phyloP scores from a whole-genome alignment of 2,329 filamentous ascomycete species.

The Fusarium brachygibbosum region DNA sequence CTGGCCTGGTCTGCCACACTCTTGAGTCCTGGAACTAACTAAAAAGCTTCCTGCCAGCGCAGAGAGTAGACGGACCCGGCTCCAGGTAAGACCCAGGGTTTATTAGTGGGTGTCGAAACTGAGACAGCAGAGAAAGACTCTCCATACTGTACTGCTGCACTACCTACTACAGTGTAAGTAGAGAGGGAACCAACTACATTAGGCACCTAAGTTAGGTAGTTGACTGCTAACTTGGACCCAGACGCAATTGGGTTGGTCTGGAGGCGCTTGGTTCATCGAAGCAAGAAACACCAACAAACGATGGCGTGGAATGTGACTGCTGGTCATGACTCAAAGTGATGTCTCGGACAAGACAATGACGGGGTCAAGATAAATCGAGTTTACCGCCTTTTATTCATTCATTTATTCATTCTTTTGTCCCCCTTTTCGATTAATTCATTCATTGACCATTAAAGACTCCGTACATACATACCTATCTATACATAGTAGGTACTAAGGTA shows the following conservation, averaged over 20 bases:
- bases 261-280: slow-evolving; percentile 31
- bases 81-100: slow-evolving; percentile 29
- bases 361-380: slow-evolving; percentile 14
- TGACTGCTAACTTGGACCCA: slow-evolving; percentile 2
- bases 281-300: slow-evolving; percentile 34
- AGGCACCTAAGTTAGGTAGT: neutral
- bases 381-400: slow-evolving; percentile 24
- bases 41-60: slow-evolving; percentile 8
- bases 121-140: slow-evolving; percentile 6
- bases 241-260: slow-evolving; percentile 47
- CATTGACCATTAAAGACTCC: neutral
- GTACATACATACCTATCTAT: neutral
- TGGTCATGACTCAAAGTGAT: slow-evolving; percentile 47
- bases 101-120: slow-evolving; percentile 28
- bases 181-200: neutral
- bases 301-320: slow-evolving; percentile 49
- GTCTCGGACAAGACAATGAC: slow-evolving; percentile 35
- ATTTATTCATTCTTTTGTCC: slow-evolving; percentile 7
- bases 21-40: neutral
- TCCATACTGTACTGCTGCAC: slow-evolving; percentile 1
- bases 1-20: slow-evolving; percentile 2
- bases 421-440: slow-evolving; percentile 1
- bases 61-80: slow-evolving; percentile 41
- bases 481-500: neutral
- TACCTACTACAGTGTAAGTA: neutral